phyloP scores from a whole-genome alignment of 2,329 filamentous ascomycete genomes.

The Lojkania enalia region DNA sequence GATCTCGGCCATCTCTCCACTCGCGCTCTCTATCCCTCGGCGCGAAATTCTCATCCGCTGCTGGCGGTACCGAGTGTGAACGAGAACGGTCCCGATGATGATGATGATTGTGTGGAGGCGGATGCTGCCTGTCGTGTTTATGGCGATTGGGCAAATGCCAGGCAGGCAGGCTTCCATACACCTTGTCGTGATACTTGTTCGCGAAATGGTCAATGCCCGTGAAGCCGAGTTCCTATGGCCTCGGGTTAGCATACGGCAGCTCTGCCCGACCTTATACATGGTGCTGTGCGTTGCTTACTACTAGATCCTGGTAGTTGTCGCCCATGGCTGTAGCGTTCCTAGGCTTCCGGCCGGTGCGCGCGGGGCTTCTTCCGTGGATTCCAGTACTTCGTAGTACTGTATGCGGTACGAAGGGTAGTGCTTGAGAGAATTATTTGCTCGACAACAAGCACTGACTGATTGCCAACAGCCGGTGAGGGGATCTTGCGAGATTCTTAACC shows the following conservation, averaged over 20 bases:
- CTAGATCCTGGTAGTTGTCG: constrained; percentile 28
- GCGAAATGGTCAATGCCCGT: constrained; percentile 36
- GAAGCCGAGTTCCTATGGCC: constrained; percentile 39
- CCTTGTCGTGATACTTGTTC: constrained; percentile 35
- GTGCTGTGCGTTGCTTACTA: constrained; percentile 21
- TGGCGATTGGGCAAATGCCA: too few species aligned
- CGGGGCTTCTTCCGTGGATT: neutral
- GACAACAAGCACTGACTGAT: too few species aligned
- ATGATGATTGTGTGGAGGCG: constrained; percentile 3
- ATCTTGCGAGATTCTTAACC: too few species aligned
- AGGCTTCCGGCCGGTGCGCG: neutral
- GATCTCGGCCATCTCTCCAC: constrained; percentile 1
- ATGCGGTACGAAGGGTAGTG: too few species aligned
- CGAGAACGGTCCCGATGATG: constrained; percentile 4
- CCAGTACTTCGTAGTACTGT: too few species aligned
- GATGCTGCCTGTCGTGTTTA: too few species aligned
- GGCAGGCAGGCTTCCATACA: constrained; percentile 26
- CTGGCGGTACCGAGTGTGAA: too few species aligned
- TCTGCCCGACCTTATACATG: neutral
- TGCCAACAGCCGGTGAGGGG: too few species aligned
- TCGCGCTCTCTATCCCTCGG: neutral
- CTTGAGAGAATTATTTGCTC: too few species aligned
- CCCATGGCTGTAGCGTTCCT: constrained; percentile 18
- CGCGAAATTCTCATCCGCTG: too few species aligned
- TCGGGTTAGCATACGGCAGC: neutral